phyloP scores from a whole-genome alignment of 2,329 filamentous ascomycete species.

The Didymella arachidicola region DNA sequence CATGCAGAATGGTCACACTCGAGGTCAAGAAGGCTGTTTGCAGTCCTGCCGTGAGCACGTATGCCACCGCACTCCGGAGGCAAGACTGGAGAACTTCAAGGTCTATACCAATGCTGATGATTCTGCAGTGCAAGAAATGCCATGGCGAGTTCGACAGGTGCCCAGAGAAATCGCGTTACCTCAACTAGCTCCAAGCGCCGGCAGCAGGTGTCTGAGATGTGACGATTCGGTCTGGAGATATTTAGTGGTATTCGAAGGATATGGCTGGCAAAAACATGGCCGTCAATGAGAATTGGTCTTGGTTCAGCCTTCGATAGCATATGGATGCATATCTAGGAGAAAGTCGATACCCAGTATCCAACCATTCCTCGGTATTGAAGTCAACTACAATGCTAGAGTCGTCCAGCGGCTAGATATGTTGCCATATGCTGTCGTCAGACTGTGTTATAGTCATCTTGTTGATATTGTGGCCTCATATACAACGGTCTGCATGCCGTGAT shows the following conservation, averaged over 20 bases:
- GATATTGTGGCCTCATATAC: too few species aligned
- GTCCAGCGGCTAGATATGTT: too few species aligned
- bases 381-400: too few species aligned
- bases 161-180: slow-evolving; percentile 9
- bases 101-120: background rate
- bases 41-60: slow-evolving; percentile 21
- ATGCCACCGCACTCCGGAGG: slow-evolving; percentile 21
- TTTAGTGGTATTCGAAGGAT: background rate
- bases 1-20: slow-evolving; percentile 17
- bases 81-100: background rate
- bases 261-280: background rate
- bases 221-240: background rate
- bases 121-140: slow-evolving; percentile 15
- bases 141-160: slow-evolving; percentile 17
- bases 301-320: background rate
- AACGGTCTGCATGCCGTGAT: too few species aligned
- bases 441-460: too few species aligned
- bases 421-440: too few species aligned
- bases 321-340: background rate
- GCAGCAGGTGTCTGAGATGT: background rate
- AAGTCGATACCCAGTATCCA: too few species aligned
- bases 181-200: background rate
- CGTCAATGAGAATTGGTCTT: background rate
- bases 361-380: too few species aligned
- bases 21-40: slow-evolving; percentile 19